Percentiles rank a stretch among this genome's conserved stretches.
These are phyloP conservation scores for Cyamopsis tetragonoloba DNA, from an alignment of 306 rosid species.

Conservation along the genomic window DNA sequence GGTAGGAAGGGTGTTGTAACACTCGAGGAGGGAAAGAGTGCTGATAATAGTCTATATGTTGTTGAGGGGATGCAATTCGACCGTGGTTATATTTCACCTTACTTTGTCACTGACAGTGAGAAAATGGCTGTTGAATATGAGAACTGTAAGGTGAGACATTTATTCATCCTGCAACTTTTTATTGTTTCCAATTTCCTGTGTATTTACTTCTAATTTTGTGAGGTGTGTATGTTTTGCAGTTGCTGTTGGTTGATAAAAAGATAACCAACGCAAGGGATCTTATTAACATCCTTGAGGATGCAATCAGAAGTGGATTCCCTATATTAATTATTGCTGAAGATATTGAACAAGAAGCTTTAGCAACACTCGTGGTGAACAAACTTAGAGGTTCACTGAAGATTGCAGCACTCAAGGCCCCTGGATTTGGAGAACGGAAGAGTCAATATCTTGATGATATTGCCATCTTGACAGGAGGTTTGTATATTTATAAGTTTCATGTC, in stretches of 20 bases:
- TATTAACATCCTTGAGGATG: constrained; percentile 83
- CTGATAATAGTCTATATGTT: constrained; percentile 85
- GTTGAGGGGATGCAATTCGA: constrained; percentile 99
- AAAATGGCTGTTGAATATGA: constrained; percentile 95
- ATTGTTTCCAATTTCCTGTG: not conserved
- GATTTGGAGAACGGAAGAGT: constrained; percentile 99
- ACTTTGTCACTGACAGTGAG: constrained; percentile 96
- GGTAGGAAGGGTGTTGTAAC: constrained; percentile 99
- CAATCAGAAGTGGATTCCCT: constrained; percentile 89
- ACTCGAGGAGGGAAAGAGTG: constrained; percentile 98
- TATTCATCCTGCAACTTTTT: not conserved
- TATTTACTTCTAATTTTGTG: not conserved
- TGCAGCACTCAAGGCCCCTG: constrained; percentile 99
- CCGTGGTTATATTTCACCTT: constrained; percentile 96
- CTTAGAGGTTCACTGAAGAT: constrained; percentile 96
- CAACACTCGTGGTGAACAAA: constrained; percentile 94
- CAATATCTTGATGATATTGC: constrained; percentile 99
- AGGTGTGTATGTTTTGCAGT: constrained; percentile 43
- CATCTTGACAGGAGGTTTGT: constrained; percentile 82
- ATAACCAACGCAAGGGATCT: constrained; percentile 94
- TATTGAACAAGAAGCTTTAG: constrained; percentile 96
- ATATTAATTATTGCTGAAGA: constrained; percentile 83
- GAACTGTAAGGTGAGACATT: constrained; percentile 73
- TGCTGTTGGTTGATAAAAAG: constrained; percentile 95
- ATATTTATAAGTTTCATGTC: not conserved